Conservation (phyloP, 2,329 filamentous ascomycete species). For the Penicillium sp. region DNA sequence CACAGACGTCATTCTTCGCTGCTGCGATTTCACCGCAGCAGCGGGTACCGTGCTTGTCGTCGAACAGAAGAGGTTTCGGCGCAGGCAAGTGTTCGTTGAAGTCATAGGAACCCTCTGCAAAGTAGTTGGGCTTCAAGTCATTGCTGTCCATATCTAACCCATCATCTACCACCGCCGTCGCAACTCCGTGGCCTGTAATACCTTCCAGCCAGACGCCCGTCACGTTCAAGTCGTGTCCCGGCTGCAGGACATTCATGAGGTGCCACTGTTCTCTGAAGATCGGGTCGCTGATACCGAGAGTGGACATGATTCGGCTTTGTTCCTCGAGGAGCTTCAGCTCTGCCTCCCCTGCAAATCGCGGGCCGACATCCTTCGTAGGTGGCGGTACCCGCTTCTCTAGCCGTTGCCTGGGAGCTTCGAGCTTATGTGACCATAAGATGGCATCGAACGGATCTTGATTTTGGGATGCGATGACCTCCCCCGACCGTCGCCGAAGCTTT, state of each 20-base stretch:
- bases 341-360: constrained; percentile 37
- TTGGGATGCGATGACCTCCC: constrained; percentile 5
- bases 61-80: constrained; percentile 72
- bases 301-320: constrained; percentile 57
- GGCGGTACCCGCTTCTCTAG: constrained; percentile 56
- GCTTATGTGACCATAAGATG: constrained; percentile 75
- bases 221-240: constrained; percentile 93
- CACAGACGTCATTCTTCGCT: constrained; percentile 86
- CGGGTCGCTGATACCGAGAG: constrained; percentile 75
- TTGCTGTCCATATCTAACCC: constrained; percentile 93
- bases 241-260: constrained; percentile 72
- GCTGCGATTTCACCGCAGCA: constrained; percentile 93
- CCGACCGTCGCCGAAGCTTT: constrained; percentile 54
- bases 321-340: constrained; percentile 50
- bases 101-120: constrained; percentile 85
- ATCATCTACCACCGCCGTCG: constrained; percentile 92
- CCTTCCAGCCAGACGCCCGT: constrained; percentile 87
- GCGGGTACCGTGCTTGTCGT: constrained; percentile 86
- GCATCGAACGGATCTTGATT: constrained; percentile 59
- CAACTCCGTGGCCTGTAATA: constrained; percentile 81
- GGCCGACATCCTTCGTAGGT: constrained; percentile 15
- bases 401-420: constrained; percentile 53
- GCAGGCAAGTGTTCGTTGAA: constrained; percentile 82
- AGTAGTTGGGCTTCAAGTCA: constrained; percentile 91
- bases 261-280: constrained; percentile 97